A percentile compares a stretch with the other conserved stretches of the same genome.
Evolutionary conservation across 2,329 filamentous ascomycete species (phyloP).

Genomic region (Arthrobotrys musiformis): DNA sequence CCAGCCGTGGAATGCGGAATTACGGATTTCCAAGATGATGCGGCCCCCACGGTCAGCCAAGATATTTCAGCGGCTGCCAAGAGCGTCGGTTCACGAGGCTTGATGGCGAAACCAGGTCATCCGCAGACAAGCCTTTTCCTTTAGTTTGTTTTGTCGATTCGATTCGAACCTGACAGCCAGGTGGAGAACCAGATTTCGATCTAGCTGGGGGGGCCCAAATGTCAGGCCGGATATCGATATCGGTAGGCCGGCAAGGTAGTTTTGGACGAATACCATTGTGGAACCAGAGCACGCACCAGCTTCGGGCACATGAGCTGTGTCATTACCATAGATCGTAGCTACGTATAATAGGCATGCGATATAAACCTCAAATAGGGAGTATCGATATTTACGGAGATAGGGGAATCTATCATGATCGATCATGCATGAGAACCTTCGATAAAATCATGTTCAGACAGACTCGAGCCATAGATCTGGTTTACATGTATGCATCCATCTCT

Average conservation of each 20-base stretch:
- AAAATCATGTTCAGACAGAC: not conserved
- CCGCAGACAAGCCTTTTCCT: conserved; percentile 9
- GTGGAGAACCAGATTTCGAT: conserved; percentile 10
- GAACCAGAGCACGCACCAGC: conserved; percentile 6
- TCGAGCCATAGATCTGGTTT: not conserved
- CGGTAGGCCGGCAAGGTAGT: not conserved
- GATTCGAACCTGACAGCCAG: conserved; percentile 2
- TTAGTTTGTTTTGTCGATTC: not conserved
- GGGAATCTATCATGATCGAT: not conserved
- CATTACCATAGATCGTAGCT: not conserved
- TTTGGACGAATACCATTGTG: conserved; percentile 15
- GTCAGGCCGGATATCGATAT: conserved; percentile 12
- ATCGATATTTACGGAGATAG: not conserved
- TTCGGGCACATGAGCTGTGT: not conserved
- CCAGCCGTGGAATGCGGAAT: not conserved
- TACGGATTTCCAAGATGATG: conserved; percentile 9
- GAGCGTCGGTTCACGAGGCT: conserved; percentile 21
- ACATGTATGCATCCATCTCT: not conserved
- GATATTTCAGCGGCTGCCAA: conserved; percentile 13
- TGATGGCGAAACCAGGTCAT: conserved; percentile 24
- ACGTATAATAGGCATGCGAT: not conserved
- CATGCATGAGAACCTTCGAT: not conserved
- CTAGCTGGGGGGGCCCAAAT: not conserved
- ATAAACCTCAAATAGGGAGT: not conserved
- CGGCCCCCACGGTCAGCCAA: conserved; percentile 18